phyloP scores from a whole-genome alignment of 176 grass and related monocot genomes.

The Raddia distichophylla region DNA sequence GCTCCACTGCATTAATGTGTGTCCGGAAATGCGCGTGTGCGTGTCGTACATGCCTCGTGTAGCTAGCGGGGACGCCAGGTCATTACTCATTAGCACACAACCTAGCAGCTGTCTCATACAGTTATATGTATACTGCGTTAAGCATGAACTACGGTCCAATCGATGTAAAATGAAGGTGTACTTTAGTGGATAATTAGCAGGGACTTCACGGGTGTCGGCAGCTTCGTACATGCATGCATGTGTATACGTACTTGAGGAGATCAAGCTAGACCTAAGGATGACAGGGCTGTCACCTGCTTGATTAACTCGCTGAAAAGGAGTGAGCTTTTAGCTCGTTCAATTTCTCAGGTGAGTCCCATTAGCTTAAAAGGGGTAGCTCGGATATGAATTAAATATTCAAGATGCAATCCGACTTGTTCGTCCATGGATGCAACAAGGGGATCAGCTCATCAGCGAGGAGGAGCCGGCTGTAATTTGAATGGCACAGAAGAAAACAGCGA shows the following conservation, averaged over 20 bases:
- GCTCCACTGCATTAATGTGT: not conserved
- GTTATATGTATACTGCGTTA: no score
- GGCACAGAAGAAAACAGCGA: not conserved
- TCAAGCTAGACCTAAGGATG: not conserved
- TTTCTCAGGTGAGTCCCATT: not conserved
- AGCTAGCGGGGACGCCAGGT: not conserved
- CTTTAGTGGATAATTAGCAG: not conserved
- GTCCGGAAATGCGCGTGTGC: slow-evolving; percentile 36
- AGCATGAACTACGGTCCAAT: not conserved
- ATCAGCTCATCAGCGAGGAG: not conserved
- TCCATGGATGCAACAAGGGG: not conserved
- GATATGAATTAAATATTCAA: no score
- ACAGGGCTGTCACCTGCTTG: not conserved
- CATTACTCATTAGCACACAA: not conserved
- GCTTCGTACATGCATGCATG: not conserved
- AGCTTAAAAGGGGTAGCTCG: no score
- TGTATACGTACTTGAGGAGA: not conserved
- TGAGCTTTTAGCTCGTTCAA: not conserved
- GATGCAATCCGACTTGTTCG: no score
- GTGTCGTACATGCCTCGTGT: slow-evolving; percentile 21
- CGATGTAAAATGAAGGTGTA: not conserved
- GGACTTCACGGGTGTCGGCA: not conserved
- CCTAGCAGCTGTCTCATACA: not conserved
- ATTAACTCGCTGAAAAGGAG: not conserved
- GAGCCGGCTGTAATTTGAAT: not conserved